These are phyloP conservation scores for Teratosphaeria epicoccoides DNA, from an alignment of 2,329 filamentous ascomycete genomes.

Conservation along the genomic window DNA sequence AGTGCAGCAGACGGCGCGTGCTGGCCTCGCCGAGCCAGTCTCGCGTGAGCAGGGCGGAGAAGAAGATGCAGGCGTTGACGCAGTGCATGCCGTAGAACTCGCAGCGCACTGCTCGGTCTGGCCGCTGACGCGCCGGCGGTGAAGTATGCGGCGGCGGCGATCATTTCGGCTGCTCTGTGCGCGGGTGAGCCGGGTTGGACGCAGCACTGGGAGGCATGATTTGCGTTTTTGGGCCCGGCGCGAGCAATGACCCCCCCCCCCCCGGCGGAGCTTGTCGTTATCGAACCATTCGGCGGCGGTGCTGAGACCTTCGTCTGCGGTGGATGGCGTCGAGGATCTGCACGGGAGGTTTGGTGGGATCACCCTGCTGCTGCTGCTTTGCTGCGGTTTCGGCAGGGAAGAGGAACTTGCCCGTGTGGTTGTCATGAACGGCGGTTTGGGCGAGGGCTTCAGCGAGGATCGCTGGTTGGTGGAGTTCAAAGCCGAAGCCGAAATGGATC, in stretches of 20 bases:
- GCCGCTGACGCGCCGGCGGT: slow-evolving; percentile 51
- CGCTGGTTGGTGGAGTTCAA: slow-evolving; percentile 73
- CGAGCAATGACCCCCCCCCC: slow-evolving; percentile 56
- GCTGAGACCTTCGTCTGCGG: slow-evolving; percentile 46
- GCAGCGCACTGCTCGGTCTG: slow-evolving; percentile 56
- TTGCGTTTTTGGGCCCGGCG: slow-evolving; percentile 43
- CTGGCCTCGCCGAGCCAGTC: slow-evolving; percentile 49
- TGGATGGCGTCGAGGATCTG: slow-evolving; percentile 53
- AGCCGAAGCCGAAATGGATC: slow-evolving; percentile 70
- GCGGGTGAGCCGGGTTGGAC: slow-evolving; percentile 45
- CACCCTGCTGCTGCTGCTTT: slow-evolving; percentile 17
- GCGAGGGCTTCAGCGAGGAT: slow-evolving; percentile 72
- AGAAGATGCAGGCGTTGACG: slow-evolving; percentile 65
- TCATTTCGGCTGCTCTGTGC: slow-evolving; percentile 55
- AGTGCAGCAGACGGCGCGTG: slow-evolving; percentile 56
- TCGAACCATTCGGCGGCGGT: slow-evolving; percentile 43
- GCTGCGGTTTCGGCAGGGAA: slow-evolving; percentile 41
- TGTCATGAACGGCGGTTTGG: slow-evolving; percentile 59
- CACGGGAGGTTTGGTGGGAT: slow-evolving; percentile 34
- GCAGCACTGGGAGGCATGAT: slow-evolving; percentile 46
- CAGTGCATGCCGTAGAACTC: slow-evolving; percentile 81
- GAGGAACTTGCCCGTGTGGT: slow-evolving; percentile 47
- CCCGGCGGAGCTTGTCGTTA: slow-evolving; percentile 54
- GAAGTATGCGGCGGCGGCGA: slow-evolving; percentile 52
- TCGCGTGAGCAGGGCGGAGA: slow-evolving; percentile 47